Evolutionary conservation across 2,329 filamentous ascomycete species (phyloP), one percentile per base, ranked within the genome.

Genomic region (Leptoxyphium fumago): DNA sequence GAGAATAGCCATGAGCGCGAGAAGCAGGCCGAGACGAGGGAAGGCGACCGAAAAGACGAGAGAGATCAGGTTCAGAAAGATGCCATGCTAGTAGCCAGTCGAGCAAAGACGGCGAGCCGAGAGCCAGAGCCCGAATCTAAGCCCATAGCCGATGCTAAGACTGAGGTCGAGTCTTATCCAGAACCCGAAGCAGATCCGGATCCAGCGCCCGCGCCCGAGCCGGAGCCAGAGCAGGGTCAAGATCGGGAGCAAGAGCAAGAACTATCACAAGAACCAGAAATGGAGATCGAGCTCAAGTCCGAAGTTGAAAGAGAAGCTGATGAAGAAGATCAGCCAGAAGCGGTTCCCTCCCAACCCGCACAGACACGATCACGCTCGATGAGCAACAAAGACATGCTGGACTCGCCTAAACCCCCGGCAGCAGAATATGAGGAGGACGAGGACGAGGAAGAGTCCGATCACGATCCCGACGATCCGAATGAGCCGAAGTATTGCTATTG

Each of bases 401-500:
- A 10, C 46, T 29, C 4, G 40, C 40, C 13, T 41, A 43, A 7
- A 29, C 41, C 4, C 40, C 41, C 11, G 32, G 32, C 5, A 13
- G 11, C 30, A 13, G 15, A 30, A 11, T 26, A 34, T 17, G 26
- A 38, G 14, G 34, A 47, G 10, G 54, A 54, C n/a, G 57, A 56
- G 5, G 56, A 54, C 17, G 55, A 56, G 30, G 52, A 56, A 2
- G 55, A 55, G 15, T 50, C 46, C 11, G 57, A 55, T 42, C 53
- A 58, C 40, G 59, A 61, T 42, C 57, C 55, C 5, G 72, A 70
- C 39, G 72, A 74, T 51, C 72, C 57, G 0, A 50, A 77, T 55
- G 74, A 77, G 48, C 74, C 74, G 48, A 72, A 75, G 36, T 81
- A 80, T 56, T 81, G 77, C 61, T 78, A 77, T 50, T 81, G 77